phyloP scores from a whole-genome alignment of 345 rosid species.

The Gynandropsis gynandra region DNA sequence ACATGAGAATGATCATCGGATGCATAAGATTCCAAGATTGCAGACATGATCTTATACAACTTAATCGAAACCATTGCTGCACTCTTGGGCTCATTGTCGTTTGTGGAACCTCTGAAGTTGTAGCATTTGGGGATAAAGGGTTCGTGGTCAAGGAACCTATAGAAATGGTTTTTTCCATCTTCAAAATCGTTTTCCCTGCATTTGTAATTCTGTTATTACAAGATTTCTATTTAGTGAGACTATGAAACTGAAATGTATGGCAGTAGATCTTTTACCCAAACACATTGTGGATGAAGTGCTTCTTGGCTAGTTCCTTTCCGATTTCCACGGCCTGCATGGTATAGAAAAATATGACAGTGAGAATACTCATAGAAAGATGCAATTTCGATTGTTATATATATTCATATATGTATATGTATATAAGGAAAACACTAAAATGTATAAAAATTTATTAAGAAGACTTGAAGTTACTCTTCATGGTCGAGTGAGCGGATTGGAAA shows the following conservation, averaged over 20 bases:
- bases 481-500: too few relatives aligned
- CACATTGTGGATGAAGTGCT: conserved; percentile 83
- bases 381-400: too few relatives aligned
- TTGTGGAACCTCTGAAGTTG: conserved; percentile 51
- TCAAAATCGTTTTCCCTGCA: conserved; percentile 73
- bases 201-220: too few relatives aligned
- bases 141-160: conserved; percentile 84
- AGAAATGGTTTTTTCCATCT: conserved; percentile 60
- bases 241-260: neutral
- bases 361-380: too few relatives aligned
- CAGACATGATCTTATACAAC: conserved; percentile 65
- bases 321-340: conserved; percentile 65
- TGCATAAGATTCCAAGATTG: conserved; percentile 66
- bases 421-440: too few relatives aligned
- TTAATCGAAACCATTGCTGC: conserved; percentile 41
- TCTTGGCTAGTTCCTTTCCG: conserved; percentile 61
- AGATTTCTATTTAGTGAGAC: neutral
- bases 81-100: conserved; percentile 50
- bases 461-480: too few relatives aligned
- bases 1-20: conserved; percentile 57
- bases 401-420: too few relatives aligned
- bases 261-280: conserved; percentile 50
- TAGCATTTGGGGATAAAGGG: conserved; percentile 57
- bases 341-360: too few relatives aligned
- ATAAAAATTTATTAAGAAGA: too few relatives aligned